Conservation (phyloP, 768 basidiomycete genomes). For the Phlebiopsis gigantea region DNA sequence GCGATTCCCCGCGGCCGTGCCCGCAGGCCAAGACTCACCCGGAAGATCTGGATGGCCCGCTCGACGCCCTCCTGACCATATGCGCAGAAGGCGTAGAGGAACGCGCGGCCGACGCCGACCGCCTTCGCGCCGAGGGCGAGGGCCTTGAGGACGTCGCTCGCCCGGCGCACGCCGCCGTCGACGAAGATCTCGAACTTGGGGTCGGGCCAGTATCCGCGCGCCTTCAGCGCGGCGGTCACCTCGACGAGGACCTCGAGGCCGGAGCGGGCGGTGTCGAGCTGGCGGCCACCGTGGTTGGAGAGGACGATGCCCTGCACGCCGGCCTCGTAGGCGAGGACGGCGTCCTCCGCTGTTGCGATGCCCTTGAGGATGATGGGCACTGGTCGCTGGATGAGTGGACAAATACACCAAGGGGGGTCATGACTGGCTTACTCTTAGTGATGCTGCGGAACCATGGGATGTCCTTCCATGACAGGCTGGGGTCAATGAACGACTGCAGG, state of each 20-base stretch:
- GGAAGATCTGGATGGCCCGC: slow-evolving; percentile 72
- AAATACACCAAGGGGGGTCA: background rate
- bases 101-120: slow-evolving; percentile 82
- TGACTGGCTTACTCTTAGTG: slow-evolving; percentile 38
- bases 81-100: slow-evolving; percentile 82
- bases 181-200: slow-evolving; percentile 80
- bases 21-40: slow-evolving; percentile 48
- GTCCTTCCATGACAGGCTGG: slow-evolving; percentile 82
- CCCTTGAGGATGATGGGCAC: slow-evolving; percentile 93
- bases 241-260: slow-evolving; percentile 46
- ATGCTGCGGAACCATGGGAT: slow-evolving; percentile 60
- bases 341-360: slow-evolving; percentile 80
- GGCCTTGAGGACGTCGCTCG: slow-evolving; percentile 87
- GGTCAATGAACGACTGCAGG: slow-evolving; percentile 87
- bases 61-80: slow-evolving; percentile 89
- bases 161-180: slow-evolving; percentile 92
- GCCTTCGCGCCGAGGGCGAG: slow-evolving; percentile 88
- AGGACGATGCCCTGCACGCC: slow-evolving; percentile 75
- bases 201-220: slow-evolving; percentile 66
- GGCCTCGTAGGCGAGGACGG: slow-evolving; percentile 74
- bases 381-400: slow-evolving; percentile 21
- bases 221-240: slow-evolving; percentile 68
- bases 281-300: slow-evolving; percentile 68
- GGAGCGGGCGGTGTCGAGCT: slow-evolving; percentile 44
- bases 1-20: too few relatives aligned